phyloP scores from a whole-genome alignment of 495 filamentous ascomycete genomes.

The Aspergillus sclerotioniger region DNA sequence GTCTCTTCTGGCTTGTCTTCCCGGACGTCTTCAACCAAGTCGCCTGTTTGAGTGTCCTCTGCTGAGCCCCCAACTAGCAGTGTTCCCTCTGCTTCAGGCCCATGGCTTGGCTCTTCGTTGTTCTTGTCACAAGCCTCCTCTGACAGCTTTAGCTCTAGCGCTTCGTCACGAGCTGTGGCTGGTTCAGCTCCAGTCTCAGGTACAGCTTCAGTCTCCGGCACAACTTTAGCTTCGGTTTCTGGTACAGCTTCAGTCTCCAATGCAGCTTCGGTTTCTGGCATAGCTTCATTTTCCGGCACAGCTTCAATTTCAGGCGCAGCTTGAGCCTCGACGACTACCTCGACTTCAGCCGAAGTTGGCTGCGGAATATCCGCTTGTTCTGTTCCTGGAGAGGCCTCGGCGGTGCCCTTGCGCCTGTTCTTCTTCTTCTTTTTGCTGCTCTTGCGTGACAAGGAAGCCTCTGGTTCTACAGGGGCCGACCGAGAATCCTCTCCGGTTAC shows the following conservation, averaged over 20 bases:
- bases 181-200: neutral
- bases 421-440: constrained; percentile 27
- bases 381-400: constrained; percentile 7
- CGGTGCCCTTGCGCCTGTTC: constrained; percentile 31
- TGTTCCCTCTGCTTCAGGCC: neutral
- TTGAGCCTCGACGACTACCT: constrained; percentile 4
- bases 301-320: neutral
- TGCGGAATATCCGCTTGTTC: neutral
- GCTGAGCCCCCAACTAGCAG: neutral
- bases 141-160: neutral
- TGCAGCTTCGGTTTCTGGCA: constrained; percentile 57
- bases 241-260: constrained; percentile 16
- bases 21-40: neutral
- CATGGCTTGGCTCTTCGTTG: neutral
- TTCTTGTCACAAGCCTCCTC: neutral
- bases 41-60: constrained; percentile 1
- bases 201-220: constrained; percentile 24
- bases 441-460: constrained; percentile 16
- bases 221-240: constrained; percentile 19
- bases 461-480: constrained; percentile 9
- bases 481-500: constrained; percentile 11
- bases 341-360: constrained; percentile 14
- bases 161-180: neutral
- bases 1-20: constrained; percentile 11
- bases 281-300: constrained; percentile 34